Percentiles rank a stretch among this genome's conserved stretches.
These are phyloP conservation scores for Theileria luwenshuni DNA, from an alignment of 169 alveolate genomes.

Conservation along the genomic window DNA sequence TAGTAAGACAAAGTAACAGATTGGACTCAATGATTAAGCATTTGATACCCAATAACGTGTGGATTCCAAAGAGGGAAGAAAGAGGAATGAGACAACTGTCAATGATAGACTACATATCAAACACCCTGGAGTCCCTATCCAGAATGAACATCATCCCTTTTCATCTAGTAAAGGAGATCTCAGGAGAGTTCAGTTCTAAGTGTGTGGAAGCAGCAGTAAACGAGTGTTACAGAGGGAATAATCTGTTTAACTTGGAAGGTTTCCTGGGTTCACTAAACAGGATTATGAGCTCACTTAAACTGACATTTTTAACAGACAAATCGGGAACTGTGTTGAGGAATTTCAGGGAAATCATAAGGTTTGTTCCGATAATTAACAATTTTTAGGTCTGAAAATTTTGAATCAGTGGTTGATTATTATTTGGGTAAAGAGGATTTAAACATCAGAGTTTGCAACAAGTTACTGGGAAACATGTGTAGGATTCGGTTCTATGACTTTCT, in stretches of 20 bases:
- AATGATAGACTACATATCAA: slow-evolving; percentile 7
- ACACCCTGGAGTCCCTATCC: slow-evolving; percentile 26
- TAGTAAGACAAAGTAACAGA: slow-evolving; percentile 3
- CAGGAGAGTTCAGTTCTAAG: neutral
- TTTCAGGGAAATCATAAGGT: neutral
- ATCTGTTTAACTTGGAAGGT: neutral
- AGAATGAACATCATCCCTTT: slow-evolving; percentile 32
- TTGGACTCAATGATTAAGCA: slow-evolving; percentile 30
- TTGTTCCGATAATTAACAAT: neutral
- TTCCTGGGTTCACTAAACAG: neutral
- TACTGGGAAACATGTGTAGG: neutral
- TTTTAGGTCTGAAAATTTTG: neutral
- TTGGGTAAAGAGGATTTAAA: neutral
- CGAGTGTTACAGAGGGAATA: neutral
- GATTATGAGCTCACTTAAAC: neutral
- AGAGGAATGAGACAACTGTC: neutral
- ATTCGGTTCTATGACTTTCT: neutral
- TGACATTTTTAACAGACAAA: neutral
- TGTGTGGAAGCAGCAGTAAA: neutral
- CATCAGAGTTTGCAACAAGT: neutral
- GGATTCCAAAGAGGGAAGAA: slow-evolving; percentile 18
- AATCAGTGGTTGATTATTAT: neutral
- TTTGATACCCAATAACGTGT: slow-evolving; percentile 29
- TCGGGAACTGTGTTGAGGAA: neutral
- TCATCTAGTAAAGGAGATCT: slow-evolving; percentile 11